Conservation (phyloP, 768 basidiomycete species). For the Russula sp. region DNA sequence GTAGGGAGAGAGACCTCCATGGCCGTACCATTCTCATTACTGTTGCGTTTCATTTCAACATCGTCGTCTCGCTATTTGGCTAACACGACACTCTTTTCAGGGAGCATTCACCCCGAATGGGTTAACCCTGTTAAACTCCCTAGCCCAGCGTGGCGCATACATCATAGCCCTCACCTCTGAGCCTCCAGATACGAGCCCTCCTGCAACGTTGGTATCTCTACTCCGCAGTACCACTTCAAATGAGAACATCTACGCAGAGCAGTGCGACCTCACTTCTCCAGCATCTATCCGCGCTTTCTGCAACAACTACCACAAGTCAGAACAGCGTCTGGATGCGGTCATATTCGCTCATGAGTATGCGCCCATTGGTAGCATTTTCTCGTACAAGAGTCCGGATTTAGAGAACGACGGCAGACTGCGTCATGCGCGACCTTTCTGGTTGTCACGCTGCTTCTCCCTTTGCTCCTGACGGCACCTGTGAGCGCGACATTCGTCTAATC, state of each 20-base stretch:
- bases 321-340: conserved; percentile 71
- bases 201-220: conserved; percentile 61
- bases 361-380: conserved; percentile 53
- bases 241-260: conserved; percentile 74
- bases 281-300: conserved; percentile 68
- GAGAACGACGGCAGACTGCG: conserved; percentile 44
- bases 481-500: conserved; percentile 87
- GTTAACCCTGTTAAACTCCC: conserved; percentile 57
- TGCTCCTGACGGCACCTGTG: conserved; percentile 77
- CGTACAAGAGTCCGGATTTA: conserved; percentile 32
- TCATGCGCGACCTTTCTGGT: conserved; percentile 76
- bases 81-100: conserved; percentile 37
- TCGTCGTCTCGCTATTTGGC: background rate
- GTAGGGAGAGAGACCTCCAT: conserved; percentile 72
- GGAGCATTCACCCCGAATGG: conserved; percentile 76
- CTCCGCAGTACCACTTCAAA: conserved; percentile 69
- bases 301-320: conserved; percentile 58
- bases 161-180: conserved; percentile 69
- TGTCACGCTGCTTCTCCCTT: conserved; percentile 73
- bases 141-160: conserved; percentile 76
- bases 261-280: conserved; percentile 69
- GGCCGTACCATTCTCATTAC: conserved; percentile 68
- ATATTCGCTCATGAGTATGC: conserved; percentile 76
- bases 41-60: conserved; percentile 41
- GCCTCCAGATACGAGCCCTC: conserved; percentile 51